Conservation (phyloP, 805 yeast genomes). For the Kuraishia cidri region DNA sequence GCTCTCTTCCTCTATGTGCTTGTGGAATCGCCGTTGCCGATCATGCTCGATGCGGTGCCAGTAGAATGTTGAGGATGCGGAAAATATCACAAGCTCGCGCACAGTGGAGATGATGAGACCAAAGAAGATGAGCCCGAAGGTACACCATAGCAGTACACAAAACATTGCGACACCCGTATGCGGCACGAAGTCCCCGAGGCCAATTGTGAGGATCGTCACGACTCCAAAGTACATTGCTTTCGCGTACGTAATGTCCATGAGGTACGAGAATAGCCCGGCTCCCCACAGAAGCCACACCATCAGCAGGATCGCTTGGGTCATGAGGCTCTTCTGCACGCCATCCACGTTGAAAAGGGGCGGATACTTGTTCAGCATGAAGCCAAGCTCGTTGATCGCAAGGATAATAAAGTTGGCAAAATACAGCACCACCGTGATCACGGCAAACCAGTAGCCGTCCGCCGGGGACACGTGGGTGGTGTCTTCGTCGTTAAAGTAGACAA, state of each 20-base stretch:
- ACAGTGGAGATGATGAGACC: slow-evolving; percentile 71
- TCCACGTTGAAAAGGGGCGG: slow-evolving; percentile 65
- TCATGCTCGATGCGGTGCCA: slow-evolving; percentile 55
- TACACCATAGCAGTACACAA: slow-evolving; percentile 51
- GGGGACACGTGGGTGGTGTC: slow-evolving; percentile 16
- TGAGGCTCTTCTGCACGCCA: slow-evolving; percentile 60
- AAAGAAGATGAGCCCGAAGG: slow-evolving; percentile 61
- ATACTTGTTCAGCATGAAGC: slow-evolving; percentile 49
- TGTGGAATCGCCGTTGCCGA: slow-evolving; percentile 24
- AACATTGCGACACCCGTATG: slow-evolving; percentile 41
- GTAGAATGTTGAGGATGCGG: slow-evolving; percentile 52
- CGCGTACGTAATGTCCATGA: slow-evolving; percentile 45
- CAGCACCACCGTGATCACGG: slow-evolving; percentile 51
- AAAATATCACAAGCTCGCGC: slow-evolving; percentile 50
- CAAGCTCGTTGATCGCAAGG: slow-evolving; percentile 49
- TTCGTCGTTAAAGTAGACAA: slow-evolving; percentile 15
- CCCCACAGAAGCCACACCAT: slow-evolving; percentile 71
- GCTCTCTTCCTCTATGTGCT: slow-evolving; percentile 7
- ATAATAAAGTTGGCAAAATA: slow-evolving; percentile 50
- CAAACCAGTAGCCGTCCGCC: slow-evolving; percentile 76
- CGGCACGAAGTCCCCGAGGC: slow-evolving; percentile 71
- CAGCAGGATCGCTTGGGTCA: slow-evolving; percentile 59
- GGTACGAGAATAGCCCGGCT: slow-evolving; percentile 41
- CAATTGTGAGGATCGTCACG: slow-evolving; percentile 71
- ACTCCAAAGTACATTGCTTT: slow-evolving; percentile 65